Evolutionary conservation across 495 filamentous ascomycete genomes (phyloP), one percentile per base, ranked within the genome.

Genomic region (Mycothermus thermophilus): DNA sequence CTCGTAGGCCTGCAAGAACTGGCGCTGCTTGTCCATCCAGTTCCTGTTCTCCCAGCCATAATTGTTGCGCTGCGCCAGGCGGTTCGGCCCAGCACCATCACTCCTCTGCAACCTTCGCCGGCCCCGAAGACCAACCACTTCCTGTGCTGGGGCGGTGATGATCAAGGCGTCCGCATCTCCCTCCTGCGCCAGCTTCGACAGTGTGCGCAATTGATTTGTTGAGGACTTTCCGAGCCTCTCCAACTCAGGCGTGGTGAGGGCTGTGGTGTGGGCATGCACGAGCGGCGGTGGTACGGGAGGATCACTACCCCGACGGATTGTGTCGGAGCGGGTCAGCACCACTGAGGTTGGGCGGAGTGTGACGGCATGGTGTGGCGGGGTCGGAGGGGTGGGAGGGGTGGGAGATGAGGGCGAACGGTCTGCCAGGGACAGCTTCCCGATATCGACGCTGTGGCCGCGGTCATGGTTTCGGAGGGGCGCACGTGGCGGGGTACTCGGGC

Each of bases 11-110:
- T 93, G 85, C 22, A 96, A 63, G 51, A 93, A 96, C 51, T 96
- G 86, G 32, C 92, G 72, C 53, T 95, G 84, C 52, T 90, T 85
- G 54, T 99, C 92, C 87, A 99, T 96, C 92, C 90, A 96, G 48
- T 84, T 93, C 27, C 83, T 74, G 12, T 78, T 83, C 35, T 77
- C 79, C 79, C 84, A 95, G 34, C 77, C 64, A 63, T 60, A 76
- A 53, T 52, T 59, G 56, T 56, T 58, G 49, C 59, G 67, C 38
- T 50, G 71, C 35, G 63, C 67, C 16, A 55, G 55, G 4, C 62
- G 62, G 38, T 53, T 52, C 6, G 62, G 48, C 27, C 56, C 62
- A 33, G 58, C 39, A 42, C 63, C 62, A 34, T 73, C 77, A 8
- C 74, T 72, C 37, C 83, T 68, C 58, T 94, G 92, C 38, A 99